phyloP scores from a whole-genome alignment of 345 rosid species.

The Hevea brasiliensis region DNA sequence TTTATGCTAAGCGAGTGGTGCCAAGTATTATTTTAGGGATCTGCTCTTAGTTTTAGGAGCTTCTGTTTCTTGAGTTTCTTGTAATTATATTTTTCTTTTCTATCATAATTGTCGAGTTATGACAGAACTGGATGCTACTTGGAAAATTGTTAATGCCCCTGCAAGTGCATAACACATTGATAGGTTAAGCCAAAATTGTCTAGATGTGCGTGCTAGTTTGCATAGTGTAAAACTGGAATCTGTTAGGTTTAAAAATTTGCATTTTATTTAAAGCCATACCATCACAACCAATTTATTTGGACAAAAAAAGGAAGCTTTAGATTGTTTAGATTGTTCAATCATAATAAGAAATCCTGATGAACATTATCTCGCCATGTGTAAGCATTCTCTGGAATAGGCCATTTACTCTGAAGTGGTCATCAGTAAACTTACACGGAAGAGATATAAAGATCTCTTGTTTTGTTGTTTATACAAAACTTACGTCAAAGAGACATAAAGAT shows the following conservation, averaged over 20 bases:
- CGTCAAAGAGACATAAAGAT: neutral
- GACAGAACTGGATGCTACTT: slow-evolving; percentile 11
- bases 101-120: slow-evolving; percentile 7
- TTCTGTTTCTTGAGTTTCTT: slow-evolving; percentile 15
- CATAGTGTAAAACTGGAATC: slow-evolving; percentile 10
- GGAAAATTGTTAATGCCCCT: slow-evolving; percentile 18
- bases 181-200: neutral
- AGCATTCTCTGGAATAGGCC: neutral
- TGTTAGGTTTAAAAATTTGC: neutral
- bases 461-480: neutral
- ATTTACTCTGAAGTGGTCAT: neutral
- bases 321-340: slow-evolving; percentile 6
- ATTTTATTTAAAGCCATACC: neutral
- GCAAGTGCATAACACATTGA: slow-evolving; percentile 7
- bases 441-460: neutral
- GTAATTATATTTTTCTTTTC: slow-evolving; percentile 9
- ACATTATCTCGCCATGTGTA: neutral
- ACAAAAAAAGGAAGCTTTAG: neutral
- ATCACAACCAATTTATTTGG: neutral
- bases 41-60: slow-evolving; percentile 33
- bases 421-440: neutral
- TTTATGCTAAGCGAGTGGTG: slow-evolving; percentile 12
- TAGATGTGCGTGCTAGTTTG: slow-evolving; percentile 6
- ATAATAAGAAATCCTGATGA: neutral
- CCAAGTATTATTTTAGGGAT: slow-evolving; percentile 35